A percentile compares a stretch with the other conserved stretches of the same genome.
Evolutionary conservation across 148 eudicot species (phyloP).

Genomic region (Drosera capensis): DNA sequence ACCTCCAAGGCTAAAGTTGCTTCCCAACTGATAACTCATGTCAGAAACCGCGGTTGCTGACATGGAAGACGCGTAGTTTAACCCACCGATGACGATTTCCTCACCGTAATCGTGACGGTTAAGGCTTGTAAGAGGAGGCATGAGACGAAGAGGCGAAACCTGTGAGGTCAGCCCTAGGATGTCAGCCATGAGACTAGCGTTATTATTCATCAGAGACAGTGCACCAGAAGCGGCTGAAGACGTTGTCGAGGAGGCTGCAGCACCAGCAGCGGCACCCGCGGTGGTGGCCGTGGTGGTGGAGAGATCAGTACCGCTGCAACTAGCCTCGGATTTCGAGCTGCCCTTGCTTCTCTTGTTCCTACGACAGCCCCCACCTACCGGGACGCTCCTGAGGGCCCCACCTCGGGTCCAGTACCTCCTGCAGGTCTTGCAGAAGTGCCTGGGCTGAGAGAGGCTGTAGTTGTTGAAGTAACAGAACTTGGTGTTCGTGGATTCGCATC

Average conservation of each 20-base stretch:
- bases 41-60: conserved; percentile 18
- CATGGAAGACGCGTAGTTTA: conserved; percentile 23
- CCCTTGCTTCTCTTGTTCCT: conserved; percentile 50
- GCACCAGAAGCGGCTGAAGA: conserved; percentile 19
- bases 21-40: conserved; percentile 23
- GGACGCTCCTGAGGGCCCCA: conserved; percentile 49
- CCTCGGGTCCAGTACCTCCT: conserved; percentile 60
- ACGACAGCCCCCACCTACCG: conserved; percentile 55
- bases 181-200: conserved; percentile 7
- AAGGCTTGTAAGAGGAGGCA: conserved; percentile 28
- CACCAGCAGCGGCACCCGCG: no score
- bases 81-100: conserved; percentile 21
- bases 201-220: conserved; percentile 1
- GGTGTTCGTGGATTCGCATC: conserved; percentile 55
- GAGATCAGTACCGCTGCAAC: conserved; percentile 17
- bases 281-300: conserved; percentile 14
- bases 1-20: conserved; percentile 9
- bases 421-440: conserved; percentile 67
- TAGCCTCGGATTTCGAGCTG: conserved; percentile 29
- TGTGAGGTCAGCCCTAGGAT: conserved; percentile 23
- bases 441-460: conserved; percentile 56
- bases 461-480: conserved; percentile 68
- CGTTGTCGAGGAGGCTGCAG: no score
- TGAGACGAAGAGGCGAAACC: conserved; percentile 24
- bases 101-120: conserved; percentile 3